Conservation (phyloP, 805 yeast genomes). For the Kodamaea kakaduensis region DNA sequence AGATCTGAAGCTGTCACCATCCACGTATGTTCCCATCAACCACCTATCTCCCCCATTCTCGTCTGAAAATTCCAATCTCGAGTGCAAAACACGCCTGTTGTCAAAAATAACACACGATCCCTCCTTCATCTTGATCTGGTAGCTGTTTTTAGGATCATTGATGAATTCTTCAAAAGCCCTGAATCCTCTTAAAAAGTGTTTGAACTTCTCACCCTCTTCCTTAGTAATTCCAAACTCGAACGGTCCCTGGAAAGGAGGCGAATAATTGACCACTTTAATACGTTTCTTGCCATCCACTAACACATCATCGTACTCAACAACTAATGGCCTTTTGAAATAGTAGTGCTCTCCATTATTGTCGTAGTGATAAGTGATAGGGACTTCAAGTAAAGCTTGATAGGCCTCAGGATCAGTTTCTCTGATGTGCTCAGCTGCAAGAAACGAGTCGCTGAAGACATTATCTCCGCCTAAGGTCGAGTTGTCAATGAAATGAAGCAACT, state of each 20-base stretch:
- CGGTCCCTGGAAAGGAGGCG: constrained; percentile 85
- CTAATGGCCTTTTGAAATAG: constrained; percentile 56
- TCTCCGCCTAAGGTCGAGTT: constrained; percentile 63
- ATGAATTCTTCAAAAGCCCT: constrained; percentile 56
- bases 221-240: constrained; percentile 54
- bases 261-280: constrained; percentile 61
- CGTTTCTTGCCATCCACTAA: constrained; percentile 14
- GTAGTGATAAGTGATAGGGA: constrained; percentile 70
- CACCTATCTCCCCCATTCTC: constrained; percentile 53
- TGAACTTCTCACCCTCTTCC: constrained; percentile 40
- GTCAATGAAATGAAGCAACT: constrained; percentile 57
- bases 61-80: constrained; percentile 45
- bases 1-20: constrained; percentile 67
- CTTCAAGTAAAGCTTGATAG: constrained; percentile 53
- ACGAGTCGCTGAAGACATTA: constrained; percentile 66
- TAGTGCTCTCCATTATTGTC: constrained; percentile 59
- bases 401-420: constrained; percentile 56
- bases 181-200: constrained; percentile 57
- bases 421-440: constrained; percentile 58
- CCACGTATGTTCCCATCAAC: constrained; percentile 74
- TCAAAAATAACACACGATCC: constrained; percentile 64
- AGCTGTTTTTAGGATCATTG: constrained; percentile 50
- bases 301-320: constrained; percentile 46
- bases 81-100: constrained; percentile 68
- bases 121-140: constrained; percentile 50